phyloP scores from a whole-genome alignment of 306 rosid genomes.

The Quercus bicolor region DNA sequence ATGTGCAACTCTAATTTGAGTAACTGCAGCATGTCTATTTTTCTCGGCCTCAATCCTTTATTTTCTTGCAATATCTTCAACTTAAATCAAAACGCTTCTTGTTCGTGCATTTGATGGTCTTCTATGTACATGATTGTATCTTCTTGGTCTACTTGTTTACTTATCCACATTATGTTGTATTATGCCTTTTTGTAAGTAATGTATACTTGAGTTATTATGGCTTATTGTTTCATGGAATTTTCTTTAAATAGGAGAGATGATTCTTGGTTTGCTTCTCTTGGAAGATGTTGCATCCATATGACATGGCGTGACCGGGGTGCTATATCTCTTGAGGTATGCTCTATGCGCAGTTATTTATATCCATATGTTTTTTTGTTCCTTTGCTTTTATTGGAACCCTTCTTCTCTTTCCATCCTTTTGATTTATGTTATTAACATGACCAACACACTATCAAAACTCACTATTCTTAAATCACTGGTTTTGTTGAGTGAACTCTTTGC shows the following conservation, averaged over 20 bases:
- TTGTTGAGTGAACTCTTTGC: too few species aligned
- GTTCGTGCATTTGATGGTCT: neutral
- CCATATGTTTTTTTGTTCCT: neutral
- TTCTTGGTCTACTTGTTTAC: neutral
- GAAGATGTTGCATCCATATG: constrained; percentile 84
- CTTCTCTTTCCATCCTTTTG: neutral
- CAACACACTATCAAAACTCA: constrained; percentile 9
- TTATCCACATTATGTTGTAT: neutral
- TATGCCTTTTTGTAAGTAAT: neutral
- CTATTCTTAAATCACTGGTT: neutral
- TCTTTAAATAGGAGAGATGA: constrained; percentile 68
- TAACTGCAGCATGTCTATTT: neutral
- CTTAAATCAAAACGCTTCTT: neutral
- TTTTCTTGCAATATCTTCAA: constrained; percentile 8
- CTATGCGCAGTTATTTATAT: neutral
- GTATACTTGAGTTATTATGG: neutral
- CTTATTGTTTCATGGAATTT: constrained; percentile 18
- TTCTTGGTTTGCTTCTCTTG: constrained; percentile 89
- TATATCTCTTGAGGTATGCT: constrained; percentile 77
- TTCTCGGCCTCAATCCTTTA: neutral
- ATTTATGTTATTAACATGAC: neutral
- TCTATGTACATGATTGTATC: neutral
- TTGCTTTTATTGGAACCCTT: neutral
- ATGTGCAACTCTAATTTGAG: too few species aligned
- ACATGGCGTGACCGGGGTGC: constrained; percentile 88